These are phyloP conservation scores for Salvia rosmarinus DNA, from an alignment of 257 asterid genomes.

Conservation along the genomic window DNA sequence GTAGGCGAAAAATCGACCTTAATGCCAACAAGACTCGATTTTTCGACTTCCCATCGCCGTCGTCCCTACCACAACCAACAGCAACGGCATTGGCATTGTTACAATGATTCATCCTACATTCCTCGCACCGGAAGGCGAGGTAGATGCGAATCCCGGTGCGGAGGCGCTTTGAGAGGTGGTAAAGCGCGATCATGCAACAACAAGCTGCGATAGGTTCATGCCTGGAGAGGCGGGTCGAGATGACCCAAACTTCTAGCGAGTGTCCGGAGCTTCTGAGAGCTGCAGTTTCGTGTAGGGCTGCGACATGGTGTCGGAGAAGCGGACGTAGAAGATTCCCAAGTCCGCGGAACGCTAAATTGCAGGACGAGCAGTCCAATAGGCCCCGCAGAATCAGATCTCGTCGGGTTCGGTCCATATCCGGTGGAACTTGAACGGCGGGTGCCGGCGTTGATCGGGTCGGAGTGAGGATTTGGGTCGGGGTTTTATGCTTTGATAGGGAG, in stretches of 20 bases:
- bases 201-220: conserved; percentile 48
- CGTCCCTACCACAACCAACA: not conserved
- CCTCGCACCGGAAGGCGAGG: conserved; percentile 60
- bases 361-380: conserved; percentile 53
- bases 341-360: conserved; percentile 68
- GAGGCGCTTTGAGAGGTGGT: conserved; percentile 55
- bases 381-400: conserved; percentile 83
- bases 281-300: conserved; percentile 86
- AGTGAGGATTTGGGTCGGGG: conserved; percentile 46
- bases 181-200: conserved; percentile 71
- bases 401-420: conserved; percentile 91
- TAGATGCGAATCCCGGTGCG: conserved; percentile 67
- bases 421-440: conserved; percentile 78
- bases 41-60: conserved; percentile 25
- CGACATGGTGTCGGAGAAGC: conserved; percentile 72
- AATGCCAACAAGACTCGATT: conserved; percentile 55
- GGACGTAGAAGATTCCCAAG: conserved; percentile 61
- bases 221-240: conserved; percentile 66
- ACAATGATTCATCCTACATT: conserved; percentile 31
- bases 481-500: conserved; percentile 84
- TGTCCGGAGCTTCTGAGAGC: conserved; percentile 78
- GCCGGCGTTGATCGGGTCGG: conserved; percentile 29
- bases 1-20: conserved; percentile 58
- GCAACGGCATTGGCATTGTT: not conserved
- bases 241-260: conserved; percentile 75